phyloP scores from a whole-genome alignment of 768 basidiomycete species.

The Cantharellus cinnabarinus region DNA sequence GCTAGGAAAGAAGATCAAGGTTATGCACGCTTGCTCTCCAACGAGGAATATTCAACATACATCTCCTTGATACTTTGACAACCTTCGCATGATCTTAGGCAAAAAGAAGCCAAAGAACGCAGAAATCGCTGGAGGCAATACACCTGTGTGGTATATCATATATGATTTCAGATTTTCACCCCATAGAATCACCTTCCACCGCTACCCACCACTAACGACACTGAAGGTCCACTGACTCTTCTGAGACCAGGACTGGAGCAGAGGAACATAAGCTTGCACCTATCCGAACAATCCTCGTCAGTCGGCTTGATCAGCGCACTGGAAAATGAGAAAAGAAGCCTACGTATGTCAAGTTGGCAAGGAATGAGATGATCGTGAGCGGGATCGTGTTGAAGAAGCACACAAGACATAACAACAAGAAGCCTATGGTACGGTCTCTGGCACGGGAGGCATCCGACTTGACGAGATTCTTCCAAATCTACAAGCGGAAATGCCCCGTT shows the following conservation, averaged over 20 bases:
- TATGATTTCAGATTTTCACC: neutral
- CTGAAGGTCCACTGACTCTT: conserved; percentile 51
- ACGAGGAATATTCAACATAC: conserved; percentile 4
- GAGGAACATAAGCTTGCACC: conserved; percentile 48
- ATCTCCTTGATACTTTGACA: conserved; percentile 48
- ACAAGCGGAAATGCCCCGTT: neutral
- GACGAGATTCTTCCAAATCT: conserved; percentile 87
- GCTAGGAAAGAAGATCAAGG: conserved; percentile 17
- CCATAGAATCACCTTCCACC: neutral
- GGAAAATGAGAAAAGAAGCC: conserved; percentile 13
- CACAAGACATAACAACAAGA: conserved; percentile 50
- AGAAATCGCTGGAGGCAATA: conserved; percentile 75
- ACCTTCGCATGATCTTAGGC: conserved; percentile 76
- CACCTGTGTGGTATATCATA: conserved; percentile 17
- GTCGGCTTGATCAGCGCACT: neutral
- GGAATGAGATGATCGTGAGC: conserved; percentile 67
- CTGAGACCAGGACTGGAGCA: conserved; percentile 51
- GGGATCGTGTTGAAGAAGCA: conserved; percentile 94
- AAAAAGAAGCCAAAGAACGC: conserved; percentile 79
- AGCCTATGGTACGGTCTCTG: conserved; percentile 54
- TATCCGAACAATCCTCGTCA: conserved; percentile 13
- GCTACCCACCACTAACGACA: conserved; percentile 46
- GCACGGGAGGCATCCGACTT: conserved; percentile 43
- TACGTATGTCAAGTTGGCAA: conserved; percentile 78
- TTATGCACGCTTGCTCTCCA: neutral